Evolutionary conservation across 73 alveolate species (phyloP), one percentile per base, ranked within the genome.

Genomic region (Strombidium stylifer): DNA sequence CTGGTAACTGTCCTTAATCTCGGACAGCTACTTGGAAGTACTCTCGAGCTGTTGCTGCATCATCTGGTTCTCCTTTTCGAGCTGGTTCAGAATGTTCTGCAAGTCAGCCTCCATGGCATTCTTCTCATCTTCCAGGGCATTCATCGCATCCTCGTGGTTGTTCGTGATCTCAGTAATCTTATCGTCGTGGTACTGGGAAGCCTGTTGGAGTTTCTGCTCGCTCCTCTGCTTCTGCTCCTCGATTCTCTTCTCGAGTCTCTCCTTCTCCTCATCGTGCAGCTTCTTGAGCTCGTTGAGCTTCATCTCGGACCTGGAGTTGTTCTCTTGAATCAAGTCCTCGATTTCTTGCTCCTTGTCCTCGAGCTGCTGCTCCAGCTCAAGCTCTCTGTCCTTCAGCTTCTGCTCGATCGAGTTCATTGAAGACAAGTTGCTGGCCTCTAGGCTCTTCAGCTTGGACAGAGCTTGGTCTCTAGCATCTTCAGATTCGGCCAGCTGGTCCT

Each of bases 261-360:
- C 84, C 42, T 84, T 81, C 55, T 90, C 97, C n/a, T 41, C 48
- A 67, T 90, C 97, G 47, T 75, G 82, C 46, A 86, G 74, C 47
- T 67, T 68, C 68, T 90, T 90, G 6, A 89, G 85, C 56, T 89
- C 71, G 18, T 78, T 46, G 16, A 80, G 54, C 16, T 75, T 35
- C 60, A 70, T 88, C 62, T 89, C 97, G 56, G 56, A 35, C 57
- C 56, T 64, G 21, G 21, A 20, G 20, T 73, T 60, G 44, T 46
- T 57, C 45, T 73, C 71, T 18, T 26, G 36, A 31, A 71, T 39
- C 25, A 35, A 42, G 42, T 56, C 75, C 39, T 71, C 72, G 27
- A 19, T 35, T 16, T 56, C 72, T 10, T 37, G 42, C 18, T 47
- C 57, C 39, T 55, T 53, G n/a, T 57, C 71, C n/a, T 69, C 83